A percentile compares a stretch with the other conserved stretches of the same genome.
Conservation (phyloP, 108 stramenopile genomes). For the Cylindrotheca fusiformis region DNA sequence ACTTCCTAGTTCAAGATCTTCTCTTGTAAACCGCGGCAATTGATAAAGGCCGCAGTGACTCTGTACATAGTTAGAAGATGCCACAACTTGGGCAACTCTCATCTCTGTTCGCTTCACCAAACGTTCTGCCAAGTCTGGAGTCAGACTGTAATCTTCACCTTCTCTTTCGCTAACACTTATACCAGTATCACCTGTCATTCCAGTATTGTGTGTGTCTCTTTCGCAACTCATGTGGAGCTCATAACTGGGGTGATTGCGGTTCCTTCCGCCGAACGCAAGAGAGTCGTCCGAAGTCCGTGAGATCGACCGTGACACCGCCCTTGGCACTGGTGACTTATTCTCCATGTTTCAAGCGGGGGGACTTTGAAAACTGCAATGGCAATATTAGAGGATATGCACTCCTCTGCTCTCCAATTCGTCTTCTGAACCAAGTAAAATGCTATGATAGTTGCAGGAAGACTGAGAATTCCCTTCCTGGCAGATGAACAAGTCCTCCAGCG, state of each 20-base stretch:
- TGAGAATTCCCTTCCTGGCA: too few relatives aligned
- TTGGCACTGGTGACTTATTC: too few relatives aligned
- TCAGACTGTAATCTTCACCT: slow-evolving; percentile 36
- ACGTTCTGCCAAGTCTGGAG: slow-evolving; percentile 42
- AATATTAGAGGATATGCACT: too few relatives aligned
- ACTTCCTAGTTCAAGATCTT: slow-evolving; percentile 50
- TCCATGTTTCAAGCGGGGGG: too few relatives aligned
- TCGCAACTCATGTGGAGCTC: slow-evolving; percentile 33
- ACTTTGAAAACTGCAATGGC: too few relatives aligned
- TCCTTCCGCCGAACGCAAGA: slow-evolving; percentile 1
- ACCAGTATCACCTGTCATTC: slow-evolving; percentile 30
- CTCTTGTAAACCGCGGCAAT: slow-evolving; percentile 41
- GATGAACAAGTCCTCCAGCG: too few relatives aligned
- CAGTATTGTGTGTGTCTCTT: slow-evolving; percentile 24
- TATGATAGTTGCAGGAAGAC: too few relatives aligned
- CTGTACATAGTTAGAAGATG: slow-evolving; percentile 40
- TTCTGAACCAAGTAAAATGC: too few relatives aligned
- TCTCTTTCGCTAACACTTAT: slow-evolving; percentile 23
- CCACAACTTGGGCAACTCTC: slow-evolving; percentile 46
- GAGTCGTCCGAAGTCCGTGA: slow-evolving; percentile 25
- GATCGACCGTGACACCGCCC: neutral
- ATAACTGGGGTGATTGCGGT: slow-evolving; percentile 25
- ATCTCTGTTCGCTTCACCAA: slow-evolving; percentile 51
- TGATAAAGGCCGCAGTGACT: slow-evolving; percentile 37
- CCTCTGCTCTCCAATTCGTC: too few relatives aligned